Base-by-base conservation (phyloP, 768 basidiomycete species). In the Russula olivacea region DNA sequence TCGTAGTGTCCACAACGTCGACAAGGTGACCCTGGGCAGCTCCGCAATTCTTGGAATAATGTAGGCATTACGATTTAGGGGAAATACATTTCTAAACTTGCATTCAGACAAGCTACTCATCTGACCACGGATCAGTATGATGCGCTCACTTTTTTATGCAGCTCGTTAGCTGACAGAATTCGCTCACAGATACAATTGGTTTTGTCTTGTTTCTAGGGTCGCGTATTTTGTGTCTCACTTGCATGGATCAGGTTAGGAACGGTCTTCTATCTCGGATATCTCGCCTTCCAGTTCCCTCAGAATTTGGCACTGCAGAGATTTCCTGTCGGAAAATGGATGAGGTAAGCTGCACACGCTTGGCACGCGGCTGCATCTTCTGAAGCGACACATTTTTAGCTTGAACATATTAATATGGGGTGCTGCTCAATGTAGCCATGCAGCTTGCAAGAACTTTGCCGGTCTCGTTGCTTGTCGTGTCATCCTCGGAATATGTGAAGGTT, bases 321-420 rank as follows among this genome's bases (percentile, higher is more conserved):
- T 68, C 87, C 87, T 0, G 88, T 90, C 9, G 88, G 85, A 11
- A 87, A 82, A 79, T 89, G 88, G 87, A 87, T 90, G 83, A 88
- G 87, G 88, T 81, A 60, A 32, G 76, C 59, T 12, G 28, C 25
- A 5, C 34, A 32, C 43, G 34, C 21, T 43, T 38, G 21, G 15
- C 10, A 15, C 43, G 4, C 7, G 49, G 52, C 49, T 52, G 36
- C 25, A 23, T 32, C 17, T 11, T 38, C 48, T 63, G n/a, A 52
- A 19, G 32, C 19, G 38, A 23, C 25, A 12, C 36, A 21, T 30
- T 48, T 36, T 15, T 53, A 89, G 86, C 64, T 55, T 84, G 28
- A 89, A 89, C 69, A 87, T 89, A 64, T 76, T 81, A 50, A 69
- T 84, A 6, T 90, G 89, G 89, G 81, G 77, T 0, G 69, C 88